These are phyloP conservation scores for Cardamine chenopodiifolia DNA, from an alignment of 345 rosid species.

Conservation along the genomic window DNA sequence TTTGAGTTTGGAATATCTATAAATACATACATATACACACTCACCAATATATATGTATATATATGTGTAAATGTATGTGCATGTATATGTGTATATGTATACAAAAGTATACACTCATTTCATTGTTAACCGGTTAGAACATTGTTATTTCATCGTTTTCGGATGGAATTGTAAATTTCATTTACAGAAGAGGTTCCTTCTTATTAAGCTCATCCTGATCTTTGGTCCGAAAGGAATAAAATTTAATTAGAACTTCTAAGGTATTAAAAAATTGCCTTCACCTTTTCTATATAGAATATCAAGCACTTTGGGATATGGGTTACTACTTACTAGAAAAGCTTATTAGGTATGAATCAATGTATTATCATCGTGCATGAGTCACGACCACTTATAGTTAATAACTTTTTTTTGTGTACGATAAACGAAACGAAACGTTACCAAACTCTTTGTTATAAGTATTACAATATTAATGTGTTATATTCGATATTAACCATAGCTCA, in stretches of 20 bases:
- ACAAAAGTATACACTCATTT: background rate
- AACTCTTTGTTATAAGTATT: slow-evolving; percentile 28
- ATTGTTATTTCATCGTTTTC: slow-evolving; percentile 8
- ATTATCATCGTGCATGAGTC: slow-evolving; percentile 39
- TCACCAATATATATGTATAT: background rate
- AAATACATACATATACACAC: background rate
- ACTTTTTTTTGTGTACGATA: slow-evolving; percentile 18
- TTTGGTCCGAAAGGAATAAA: slow-evolving; percentile 6
- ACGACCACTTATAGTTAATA: slow-evolving; percentile 39
- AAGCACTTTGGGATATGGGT: slow-evolving; percentile 36
- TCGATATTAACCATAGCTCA: slow-evolving; percentile 31
- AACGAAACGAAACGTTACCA: slow-evolving; percentile 35
- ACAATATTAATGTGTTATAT: slow-evolving; percentile 11
- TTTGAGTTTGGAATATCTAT: slow-evolving; percentile 54
- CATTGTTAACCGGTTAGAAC: background rate
- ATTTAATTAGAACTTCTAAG: background rate
- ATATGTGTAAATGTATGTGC: background rate
- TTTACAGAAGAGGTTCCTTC: background rate
- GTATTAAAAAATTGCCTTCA: slow-evolving; percentile 12
- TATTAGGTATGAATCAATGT: slow-evolving; percentile 41
- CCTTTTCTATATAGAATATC: slow-evolving; percentile 10
- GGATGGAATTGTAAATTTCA: background rate
- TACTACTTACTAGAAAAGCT: slow-evolving; percentile 32
- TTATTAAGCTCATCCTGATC: slow-evolving; percentile 1
- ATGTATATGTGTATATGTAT: background rate